Percentiles rank a stretch among this genome's conserved stretches.
Evolutionary conservation across 2,329 filamentous ascomycete genomes (phyloP).

Genomic region (Sarocladiaceae sp.): DNA sequence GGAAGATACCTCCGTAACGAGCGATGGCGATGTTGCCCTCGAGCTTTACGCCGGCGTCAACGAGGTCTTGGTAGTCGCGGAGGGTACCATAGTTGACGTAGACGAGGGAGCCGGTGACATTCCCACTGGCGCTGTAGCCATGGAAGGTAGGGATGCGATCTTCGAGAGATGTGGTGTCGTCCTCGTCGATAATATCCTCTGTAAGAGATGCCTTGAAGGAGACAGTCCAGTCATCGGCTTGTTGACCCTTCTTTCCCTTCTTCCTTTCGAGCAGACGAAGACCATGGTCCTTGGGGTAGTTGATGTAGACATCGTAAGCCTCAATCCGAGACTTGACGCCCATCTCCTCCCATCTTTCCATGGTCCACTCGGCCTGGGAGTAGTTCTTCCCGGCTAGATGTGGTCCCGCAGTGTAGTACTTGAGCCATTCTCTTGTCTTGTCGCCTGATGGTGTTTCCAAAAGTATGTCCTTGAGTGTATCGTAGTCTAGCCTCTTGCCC

Average conservation of each 20-base stretch:
- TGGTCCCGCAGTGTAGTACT: conserved; percentile 69
- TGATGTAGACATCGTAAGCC: conserved; percentile 73
- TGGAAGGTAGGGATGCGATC: conserved; percentile 85
- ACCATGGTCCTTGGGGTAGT: conserved; percentile 67
- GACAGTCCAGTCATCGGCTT: conserved; percentile 46
- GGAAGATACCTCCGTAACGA: conserved; percentile 71
- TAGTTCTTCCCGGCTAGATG: conserved; percentile 74
- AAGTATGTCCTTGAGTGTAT: conserved; percentile 50
- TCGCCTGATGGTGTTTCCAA: conserved; percentile 51
- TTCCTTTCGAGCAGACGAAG: conserved; percentile 56
- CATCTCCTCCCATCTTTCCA: conserved; percentile 65
- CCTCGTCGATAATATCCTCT: conserved; percentile 79
- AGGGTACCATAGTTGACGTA: conserved; percentile 91
- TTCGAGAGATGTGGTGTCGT: conserved; percentile 66
- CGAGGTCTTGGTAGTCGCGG: conserved; percentile 75
- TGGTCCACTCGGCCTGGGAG: conserved; percentile 72
- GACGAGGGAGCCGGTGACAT: conserved; percentile 81
- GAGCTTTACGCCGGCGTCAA: conserved; percentile 64
- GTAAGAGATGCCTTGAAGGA: conserved; percentile 74
- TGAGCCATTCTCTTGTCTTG: conserved; percentile 63
- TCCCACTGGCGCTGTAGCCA: conserved; percentile 86
- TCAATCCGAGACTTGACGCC: conserved; percentile 59
- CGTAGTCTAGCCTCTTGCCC: conserved; percentile 28
- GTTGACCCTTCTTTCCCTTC: conserved; percentile 24
- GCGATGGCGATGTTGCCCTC: conserved; percentile 72